Conservation (phyloP, 306 rosid genomes). For the Pterocarpus santalinus region DNA sequence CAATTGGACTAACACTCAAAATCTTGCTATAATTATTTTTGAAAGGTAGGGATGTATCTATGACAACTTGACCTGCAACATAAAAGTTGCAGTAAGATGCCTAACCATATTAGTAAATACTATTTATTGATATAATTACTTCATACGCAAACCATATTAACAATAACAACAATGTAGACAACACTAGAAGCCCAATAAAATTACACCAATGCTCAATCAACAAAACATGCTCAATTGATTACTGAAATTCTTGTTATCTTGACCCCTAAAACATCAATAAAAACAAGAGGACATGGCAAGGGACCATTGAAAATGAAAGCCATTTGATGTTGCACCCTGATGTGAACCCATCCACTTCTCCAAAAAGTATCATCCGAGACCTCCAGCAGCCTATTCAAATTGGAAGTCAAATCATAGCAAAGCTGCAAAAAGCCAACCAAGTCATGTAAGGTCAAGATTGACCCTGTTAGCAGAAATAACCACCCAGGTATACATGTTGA, state of each 20-base stretch:
- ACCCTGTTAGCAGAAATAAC: conserved; percentile 22
- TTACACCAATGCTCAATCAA: conserved; percentile 15
- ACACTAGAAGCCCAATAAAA: conserved; percentile 30
- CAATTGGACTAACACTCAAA: conserved; percentile 80
- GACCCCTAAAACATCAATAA: conserved; percentile 34
- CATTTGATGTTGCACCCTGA: conserved; percentile 81
- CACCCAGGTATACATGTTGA: conserved; percentile 23
- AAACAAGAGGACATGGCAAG: conserved; percentile 28
- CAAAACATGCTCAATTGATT: not conserved
- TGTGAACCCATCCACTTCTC: conserved; percentile 88
- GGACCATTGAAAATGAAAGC: conserved; percentile 80
- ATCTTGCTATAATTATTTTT: conserved; percentile 68
- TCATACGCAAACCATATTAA: conserved; percentile 14
- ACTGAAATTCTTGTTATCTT: conserved; percentile 33
- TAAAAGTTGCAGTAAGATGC: conserved; percentile 43
- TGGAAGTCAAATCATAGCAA: conserved; percentile 75
- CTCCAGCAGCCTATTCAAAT: conserved; percentile 78
- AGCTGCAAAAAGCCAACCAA: conserved; percentile 63
- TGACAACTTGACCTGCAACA: conserved; percentile 78
- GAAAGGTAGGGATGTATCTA: conserved; percentile 77
- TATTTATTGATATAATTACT: conserved; percentile 2
- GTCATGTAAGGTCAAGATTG: conserved; percentile 41
- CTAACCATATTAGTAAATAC: conserved; percentile 23
- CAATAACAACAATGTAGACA: conserved; percentile 4
- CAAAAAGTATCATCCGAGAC: conserved; percentile 75